Evolutionary conservation across 169 alveolate genomes (phyloP).

Genomic region (Eimeria acervulina): DNA sequence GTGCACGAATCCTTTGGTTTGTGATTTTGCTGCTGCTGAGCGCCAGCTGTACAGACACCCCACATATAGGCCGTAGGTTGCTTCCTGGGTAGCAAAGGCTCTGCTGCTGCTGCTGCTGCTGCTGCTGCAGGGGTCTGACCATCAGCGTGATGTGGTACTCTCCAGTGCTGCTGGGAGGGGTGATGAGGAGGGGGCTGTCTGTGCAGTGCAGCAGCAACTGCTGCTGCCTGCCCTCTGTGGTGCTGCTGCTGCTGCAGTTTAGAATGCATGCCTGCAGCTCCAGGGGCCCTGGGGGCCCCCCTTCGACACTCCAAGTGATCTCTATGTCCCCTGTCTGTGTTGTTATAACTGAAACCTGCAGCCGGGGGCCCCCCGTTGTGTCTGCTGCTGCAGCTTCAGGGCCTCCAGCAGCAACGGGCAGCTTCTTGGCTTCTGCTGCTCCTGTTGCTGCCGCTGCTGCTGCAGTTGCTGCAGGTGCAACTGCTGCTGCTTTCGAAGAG

Average conservation of each 20-base stretch:
- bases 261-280: conserved; percentile 26
- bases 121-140: conserved; percentile 36
- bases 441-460: not conserved
- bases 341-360: not conserved
- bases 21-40: not conserved
- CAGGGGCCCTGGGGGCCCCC: conserved; percentile 35
- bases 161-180: conserved; percentile 15
- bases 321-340: not conserved
- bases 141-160: conserved; percentile 44
- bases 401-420: not conserved
- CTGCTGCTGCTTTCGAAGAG: not conserved
- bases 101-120: conserved; percentile 58
- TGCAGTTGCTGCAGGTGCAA: not conserved
- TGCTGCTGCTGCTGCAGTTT: conserved; percentile 51
- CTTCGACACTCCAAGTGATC: not conserved
- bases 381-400: not conserved
- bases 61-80: not conserved
- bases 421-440: not conserved
- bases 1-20: not conserved
- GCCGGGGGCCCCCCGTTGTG: not conserved
- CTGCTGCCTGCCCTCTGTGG: not conserved
- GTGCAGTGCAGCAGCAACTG: conserved; percentile 27
- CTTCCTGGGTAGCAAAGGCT: not conserved
- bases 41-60: conserved; percentile 52
- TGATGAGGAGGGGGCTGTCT: not conserved